A percentile compares a stretch with the other conserved stretches of the same genome.
Conservation (phyloP, 169 alveolate species). For the Ichthyophthirius multifiliis region DNA sequence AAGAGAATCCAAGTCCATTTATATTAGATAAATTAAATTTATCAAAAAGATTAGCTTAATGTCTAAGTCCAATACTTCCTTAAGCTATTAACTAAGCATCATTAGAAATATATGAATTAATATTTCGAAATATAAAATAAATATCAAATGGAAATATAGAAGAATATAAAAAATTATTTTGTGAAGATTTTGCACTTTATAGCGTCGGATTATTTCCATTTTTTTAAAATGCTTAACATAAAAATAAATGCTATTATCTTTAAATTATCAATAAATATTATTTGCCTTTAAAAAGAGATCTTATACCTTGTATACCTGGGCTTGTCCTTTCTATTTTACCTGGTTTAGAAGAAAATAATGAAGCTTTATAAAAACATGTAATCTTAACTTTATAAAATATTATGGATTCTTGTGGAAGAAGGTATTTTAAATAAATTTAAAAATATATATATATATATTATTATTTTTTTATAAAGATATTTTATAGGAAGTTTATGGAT, state of each 20-base stretch:
- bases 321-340: conserved; percentile 39
- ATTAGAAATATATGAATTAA: conserved; percentile 18
- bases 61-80: conserved; percentile 38
- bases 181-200: conserved; percentile 36
- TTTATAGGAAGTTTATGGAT: conserved; percentile 42
- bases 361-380: conserved; percentile 18
- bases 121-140: neutral
- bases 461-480: too few relatives aligned
- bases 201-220: conserved; percentile 47
- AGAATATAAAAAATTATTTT: conserved; percentile 11
- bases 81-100: conserved; percentile 21
- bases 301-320: conserved; percentile 44
- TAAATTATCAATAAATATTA: conserved; percentile 15
- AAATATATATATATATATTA: too few relatives aligned
- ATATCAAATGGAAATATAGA: neutral
- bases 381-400: conserved; percentile 5
- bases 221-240: conserved; percentile 38
- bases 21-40: conserved; percentile 26
- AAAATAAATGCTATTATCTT: conserved; percentile 17
- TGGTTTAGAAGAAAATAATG: conserved; percentile 45
- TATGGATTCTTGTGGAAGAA: conserved; percentile 31
- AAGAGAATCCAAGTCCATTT: conserved; percentile 35
- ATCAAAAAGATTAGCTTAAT: conserved; percentile 45
- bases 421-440: too few relatives aligned
- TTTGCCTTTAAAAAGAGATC: conserved; percentile 31